These are phyloP conservation scores for Rhizomucor pusillus DNA, from an alignment of 371 early-diverging fungal genomes.

Conservation along the genomic window DNA sequence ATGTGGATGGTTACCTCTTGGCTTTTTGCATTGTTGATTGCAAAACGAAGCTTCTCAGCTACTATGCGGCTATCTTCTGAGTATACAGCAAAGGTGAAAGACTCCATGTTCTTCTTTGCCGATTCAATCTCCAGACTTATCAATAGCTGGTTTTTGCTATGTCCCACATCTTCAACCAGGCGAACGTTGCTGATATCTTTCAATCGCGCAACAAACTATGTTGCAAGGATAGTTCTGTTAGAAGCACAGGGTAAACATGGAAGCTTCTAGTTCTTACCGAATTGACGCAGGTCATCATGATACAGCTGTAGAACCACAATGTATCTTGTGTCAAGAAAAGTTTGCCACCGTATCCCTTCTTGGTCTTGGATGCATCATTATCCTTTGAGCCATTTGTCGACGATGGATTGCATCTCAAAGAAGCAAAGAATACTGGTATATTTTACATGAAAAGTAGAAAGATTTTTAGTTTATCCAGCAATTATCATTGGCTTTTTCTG, in stretches of 20 bases:
- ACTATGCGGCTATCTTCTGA: slow-evolving; percentile 21
- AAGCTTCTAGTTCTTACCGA: too few species aligned
- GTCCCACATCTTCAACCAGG: too few species aligned
- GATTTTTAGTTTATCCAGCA: not conserved
- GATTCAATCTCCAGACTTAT: too few species aligned
- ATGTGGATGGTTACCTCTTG: slow-evolving; percentile 13
- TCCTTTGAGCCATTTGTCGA: too few species aligned
- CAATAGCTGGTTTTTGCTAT: too few species aligned
- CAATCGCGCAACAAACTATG: too few species aligned
- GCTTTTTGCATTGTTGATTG: slow-evolving; percentile 32
- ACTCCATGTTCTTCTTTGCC: too few species aligned
- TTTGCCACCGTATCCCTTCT: slow-evolving; percentile 38
- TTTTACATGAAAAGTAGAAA: too few species aligned
- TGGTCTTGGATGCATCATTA: slow-evolving; percentile 23
- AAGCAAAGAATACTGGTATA: not conserved
- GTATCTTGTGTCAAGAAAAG: slow-evolving; percentile 36
- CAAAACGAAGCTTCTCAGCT: slow-evolving; percentile 30
- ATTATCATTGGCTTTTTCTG: not conserved
- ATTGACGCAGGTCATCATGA: slow-evolving; percentile 32
- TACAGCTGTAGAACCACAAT: slow-evolving; percentile 44
- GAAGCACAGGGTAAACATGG: too few species aligned
- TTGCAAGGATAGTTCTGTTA: too few species aligned
- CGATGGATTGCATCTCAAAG: slow-evolving; percentile 1
- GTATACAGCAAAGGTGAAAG: slow-evolving; percentile 4
- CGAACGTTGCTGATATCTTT: not conserved